These are phyloP conservation scores for Teunomyces aglyptinius DNA, from an alignment of 805 yeast genomes.

Conservation along the genomic window DNA sequence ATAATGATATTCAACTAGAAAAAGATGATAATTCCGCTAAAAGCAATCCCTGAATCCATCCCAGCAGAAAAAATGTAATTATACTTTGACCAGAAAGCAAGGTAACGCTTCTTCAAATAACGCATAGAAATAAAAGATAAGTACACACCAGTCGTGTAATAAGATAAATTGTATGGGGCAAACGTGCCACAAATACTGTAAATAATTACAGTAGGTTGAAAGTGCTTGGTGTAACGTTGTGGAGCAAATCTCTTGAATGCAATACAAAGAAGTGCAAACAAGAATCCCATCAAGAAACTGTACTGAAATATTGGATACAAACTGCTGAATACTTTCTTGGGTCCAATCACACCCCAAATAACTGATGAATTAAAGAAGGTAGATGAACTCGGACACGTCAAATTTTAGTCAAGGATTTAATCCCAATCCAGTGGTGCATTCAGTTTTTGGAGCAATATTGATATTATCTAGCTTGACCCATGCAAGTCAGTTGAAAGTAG, in stretches of 20 bases:
- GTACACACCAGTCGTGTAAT: conserved; percentile 30
- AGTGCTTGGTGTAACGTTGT: conserved; percentile 20
- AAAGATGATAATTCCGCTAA: conserved; percentile 33
- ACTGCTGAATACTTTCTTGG: conserved; percentile 29
- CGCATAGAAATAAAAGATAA: conserved; percentile 27
- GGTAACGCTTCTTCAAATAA: conserved; percentile 24
- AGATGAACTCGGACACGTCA: conserved; percentile 30
- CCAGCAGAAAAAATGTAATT: conserved; percentile 32
- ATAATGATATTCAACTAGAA: conserved; percentile 36
- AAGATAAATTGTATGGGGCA: conserved; percentile 35
- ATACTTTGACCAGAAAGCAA: conserved; percentile 37
- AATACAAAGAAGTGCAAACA: conserved; percentile 21
- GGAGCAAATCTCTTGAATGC: conserved; percentile 15
- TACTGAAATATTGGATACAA: conserved; percentile 33
- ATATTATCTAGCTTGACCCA: conserved; percentile 56
- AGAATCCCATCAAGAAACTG: conserved; percentile 35
- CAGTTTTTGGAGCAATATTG: conserved; percentile 48
- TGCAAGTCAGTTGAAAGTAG: conserved; percentile 53
- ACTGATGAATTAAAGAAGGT: conserved; percentile 54
- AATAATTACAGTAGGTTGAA: conserved; percentile 34
- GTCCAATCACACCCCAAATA: conserved; percentile 60
- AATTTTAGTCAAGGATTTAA: conserved; percentile 30
- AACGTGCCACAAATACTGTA: conserved; percentile 26
- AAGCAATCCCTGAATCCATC: conserved; percentile 34
- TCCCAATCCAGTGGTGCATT: conserved; percentile 36